A percentile compares a stretch with the other conserved stretches of the same genome.
Conservation (phyloP, 2,329 filamentous ascomycete species). For the Aspergillus luchuensis region DNA sequence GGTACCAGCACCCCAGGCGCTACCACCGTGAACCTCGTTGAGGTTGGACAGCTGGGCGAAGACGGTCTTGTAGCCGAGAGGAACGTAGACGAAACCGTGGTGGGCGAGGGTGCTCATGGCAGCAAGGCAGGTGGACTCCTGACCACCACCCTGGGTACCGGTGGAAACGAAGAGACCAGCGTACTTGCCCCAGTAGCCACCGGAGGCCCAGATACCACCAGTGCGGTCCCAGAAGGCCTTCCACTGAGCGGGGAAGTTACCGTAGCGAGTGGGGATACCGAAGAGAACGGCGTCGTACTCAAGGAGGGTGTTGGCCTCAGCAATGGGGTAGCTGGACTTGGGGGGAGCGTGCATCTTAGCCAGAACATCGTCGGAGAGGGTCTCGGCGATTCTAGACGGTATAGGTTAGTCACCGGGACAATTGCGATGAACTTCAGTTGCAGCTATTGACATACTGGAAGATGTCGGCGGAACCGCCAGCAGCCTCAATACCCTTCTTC, state of each 20-base stretch:
- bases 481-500: slow-evolving; percentile 84
- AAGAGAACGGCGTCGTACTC: slow-evolving; percentile 86
- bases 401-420: slow-evolving; percentile 12
- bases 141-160: slow-evolving; percentile 81
- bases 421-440: background rate
- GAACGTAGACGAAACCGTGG: slow-evolving; percentile 96
- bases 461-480: slow-evolving; percentile 78
- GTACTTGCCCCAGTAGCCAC: slow-evolving; percentile 82
- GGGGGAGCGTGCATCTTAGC: slow-evolving; percentile 86
- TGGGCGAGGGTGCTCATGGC: slow-evolving; percentile 84
- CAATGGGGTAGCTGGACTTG: slow-evolving; percentile 69
- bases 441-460: slow-evolving; percentile 65
- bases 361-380: slow-evolving; percentile 79
- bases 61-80: slow-evolving; percentile 82
- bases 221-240: slow-evolving; percentile 85
- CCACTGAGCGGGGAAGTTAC: slow-evolving; percentile 97
- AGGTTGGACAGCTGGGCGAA: slow-evolving; percentile 73
- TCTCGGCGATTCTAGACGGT: slow-evolving; percentile 71
- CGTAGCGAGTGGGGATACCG: slow-evolving; percentile 93
- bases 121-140: slow-evolving; percentile 82
- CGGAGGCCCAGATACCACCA: slow-evolving; percentile 77
- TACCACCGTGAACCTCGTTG: slow-evolving; percentile 79
- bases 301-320: slow-evolving; percentile 64
- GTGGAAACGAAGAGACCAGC: slow-evolving; percentile 90
- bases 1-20: slow-evolving; percentile 91